Evolutionary conservation across 176 grass and related monocot genomes (phyloP).

Genomic region (Olyra latifolia): DNA sequence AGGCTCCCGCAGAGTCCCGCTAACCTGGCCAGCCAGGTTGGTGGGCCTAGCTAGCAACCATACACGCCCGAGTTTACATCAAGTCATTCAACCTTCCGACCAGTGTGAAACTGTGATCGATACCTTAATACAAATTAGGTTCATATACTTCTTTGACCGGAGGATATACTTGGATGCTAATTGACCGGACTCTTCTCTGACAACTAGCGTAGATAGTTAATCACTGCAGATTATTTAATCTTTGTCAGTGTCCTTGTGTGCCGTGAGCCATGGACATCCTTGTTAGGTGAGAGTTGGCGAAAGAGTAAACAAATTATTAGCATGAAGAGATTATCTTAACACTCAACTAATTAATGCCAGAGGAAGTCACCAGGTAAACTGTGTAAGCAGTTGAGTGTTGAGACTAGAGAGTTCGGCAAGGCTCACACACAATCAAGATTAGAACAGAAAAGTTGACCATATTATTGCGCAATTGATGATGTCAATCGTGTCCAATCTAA

Average conservation of each 20-base stretch:
- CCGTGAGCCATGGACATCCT: not conserved
- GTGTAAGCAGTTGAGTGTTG: not conserved
- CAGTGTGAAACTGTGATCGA: no score
- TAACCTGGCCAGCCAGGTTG: no score
- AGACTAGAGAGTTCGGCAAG: not conserved
- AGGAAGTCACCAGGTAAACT: conserved; percentile 2
- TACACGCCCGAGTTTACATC: no score
- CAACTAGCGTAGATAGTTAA: no score
- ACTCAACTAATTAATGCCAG: not conserved
- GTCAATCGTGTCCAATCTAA: not conserved
- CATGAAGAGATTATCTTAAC: not conserved
- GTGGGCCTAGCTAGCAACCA: no score
- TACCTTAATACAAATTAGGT: no score
- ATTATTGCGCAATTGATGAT: not conserved
- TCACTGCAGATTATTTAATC: no score
- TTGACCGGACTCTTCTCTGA: no score
- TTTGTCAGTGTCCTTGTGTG: not conserved
- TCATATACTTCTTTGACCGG: no score
- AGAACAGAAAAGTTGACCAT: not conserved
- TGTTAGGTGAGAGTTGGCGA: not conserved
- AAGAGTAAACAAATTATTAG: not conserved
- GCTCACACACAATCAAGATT: not conserved
- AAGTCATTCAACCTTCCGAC: no score
- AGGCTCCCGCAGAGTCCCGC: no score
- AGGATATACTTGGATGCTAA: no score